A percentile compares a stretch with the other conserved stretches of the same genome.
These are phyloP conservation scores for Cudoniella acicularis DNA, from an alignment of 495 filamentous ascomycete genomes.

Conservation along the genomic window DNA sequence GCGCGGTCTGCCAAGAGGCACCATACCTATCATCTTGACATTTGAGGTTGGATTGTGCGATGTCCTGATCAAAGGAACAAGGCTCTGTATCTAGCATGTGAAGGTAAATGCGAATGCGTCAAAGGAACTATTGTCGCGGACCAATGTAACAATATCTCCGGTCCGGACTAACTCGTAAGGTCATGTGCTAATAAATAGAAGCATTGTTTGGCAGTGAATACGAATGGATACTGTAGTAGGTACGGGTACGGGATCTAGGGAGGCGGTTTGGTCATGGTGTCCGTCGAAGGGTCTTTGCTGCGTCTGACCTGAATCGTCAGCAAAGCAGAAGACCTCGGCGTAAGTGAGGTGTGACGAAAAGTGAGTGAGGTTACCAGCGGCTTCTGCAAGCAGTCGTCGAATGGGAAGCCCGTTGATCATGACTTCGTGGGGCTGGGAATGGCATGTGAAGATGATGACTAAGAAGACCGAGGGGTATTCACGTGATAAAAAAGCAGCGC, in stretches of 20 bases:
- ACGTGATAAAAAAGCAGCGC: no score
- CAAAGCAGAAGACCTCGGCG: neutral
- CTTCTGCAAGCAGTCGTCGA: neutral
- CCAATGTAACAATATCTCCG: neutral
- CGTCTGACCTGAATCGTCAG: neutral
- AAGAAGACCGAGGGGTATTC: no score
- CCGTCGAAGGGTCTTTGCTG: neutral
- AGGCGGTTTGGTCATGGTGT: neutral
- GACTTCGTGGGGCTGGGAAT: neutral
- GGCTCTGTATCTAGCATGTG: constrained; percentile 6
- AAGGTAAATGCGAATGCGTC: neutral
- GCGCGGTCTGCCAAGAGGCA: neutral
- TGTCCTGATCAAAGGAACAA: neutral
- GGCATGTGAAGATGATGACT: neutral
- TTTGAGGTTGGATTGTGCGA: constrained; percentile 1
- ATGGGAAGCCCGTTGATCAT: neutral
- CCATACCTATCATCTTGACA: constrained; percentile 29
- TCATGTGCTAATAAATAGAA: neutral
- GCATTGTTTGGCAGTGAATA: neutral
- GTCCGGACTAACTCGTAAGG: neutral
- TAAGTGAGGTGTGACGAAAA: no score
- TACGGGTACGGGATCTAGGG: neutral
- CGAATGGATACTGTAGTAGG: neutral
- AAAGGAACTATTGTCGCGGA: neutral
- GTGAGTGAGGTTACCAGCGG: neutral